phyloP scores from a whole-genome alignment of 768 basidiomycete species.

The Amanita rimosa region DNA sequence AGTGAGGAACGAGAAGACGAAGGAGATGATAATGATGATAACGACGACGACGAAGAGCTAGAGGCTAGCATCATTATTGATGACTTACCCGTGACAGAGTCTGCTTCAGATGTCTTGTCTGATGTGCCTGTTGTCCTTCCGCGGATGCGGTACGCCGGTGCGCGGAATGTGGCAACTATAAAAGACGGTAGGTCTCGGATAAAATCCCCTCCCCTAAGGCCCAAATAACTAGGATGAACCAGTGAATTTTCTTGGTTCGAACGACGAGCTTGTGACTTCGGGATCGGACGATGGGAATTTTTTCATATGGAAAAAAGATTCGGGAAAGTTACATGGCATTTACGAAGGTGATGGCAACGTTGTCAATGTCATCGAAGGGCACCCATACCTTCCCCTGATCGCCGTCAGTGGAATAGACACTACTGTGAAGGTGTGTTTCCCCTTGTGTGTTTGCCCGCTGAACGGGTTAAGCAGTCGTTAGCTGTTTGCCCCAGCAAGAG shows the following conservation, averaged over 20 bases:
- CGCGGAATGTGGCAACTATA: conserved; percentile 71
- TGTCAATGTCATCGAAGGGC: conserved; percentile 82
- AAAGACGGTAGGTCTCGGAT: conserved; percentile 60
- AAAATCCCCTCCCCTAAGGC: background rate
- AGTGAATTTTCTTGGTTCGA: conserved; percentile 81
- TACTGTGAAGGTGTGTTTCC: conserved; percentile 58
- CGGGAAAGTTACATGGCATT: conserved; percentile 55
- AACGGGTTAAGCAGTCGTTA: conserved; percentile 15
- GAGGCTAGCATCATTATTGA: conserved; percentile 12
- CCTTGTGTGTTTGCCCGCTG: background rate
- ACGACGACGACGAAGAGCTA: conserved; percentile 17
- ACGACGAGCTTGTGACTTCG: conserved; percentile 67
- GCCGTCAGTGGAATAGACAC: conserved; percentile 82
- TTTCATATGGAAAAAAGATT: conserved; percentile 76
- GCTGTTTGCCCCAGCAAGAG: conserved; percentile 54
- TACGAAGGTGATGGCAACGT: conserved; percentile 75
- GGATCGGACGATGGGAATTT: conserved; percentile 85
- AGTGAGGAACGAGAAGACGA: background rate
- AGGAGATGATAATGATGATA: background rate
- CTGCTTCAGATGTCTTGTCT: conserved; percentile 13
- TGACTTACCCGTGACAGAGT: conserved; percentile 15
- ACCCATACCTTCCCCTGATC: conserved; percentile 70
- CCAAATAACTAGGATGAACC: background rate
- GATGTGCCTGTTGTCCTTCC: conserved; percentile 51
- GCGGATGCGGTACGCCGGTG: conserved; percentile 50